phyloP scores from a whole-genome alignment of 768 basidiomycete genomes.

The Arthromyces matolae region DNA sequence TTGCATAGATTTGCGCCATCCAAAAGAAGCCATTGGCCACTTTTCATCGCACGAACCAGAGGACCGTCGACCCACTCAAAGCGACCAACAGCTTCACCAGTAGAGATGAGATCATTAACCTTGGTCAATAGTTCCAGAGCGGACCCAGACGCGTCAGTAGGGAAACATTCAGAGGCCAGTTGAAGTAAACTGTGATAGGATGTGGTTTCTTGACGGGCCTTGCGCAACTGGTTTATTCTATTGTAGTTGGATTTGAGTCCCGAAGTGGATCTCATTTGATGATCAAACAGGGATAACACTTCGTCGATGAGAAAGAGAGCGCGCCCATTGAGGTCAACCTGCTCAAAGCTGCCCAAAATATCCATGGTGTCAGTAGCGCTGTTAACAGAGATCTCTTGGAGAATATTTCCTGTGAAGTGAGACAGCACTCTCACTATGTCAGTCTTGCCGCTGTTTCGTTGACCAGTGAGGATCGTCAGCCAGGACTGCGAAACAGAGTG shows the following conservation, averaged over 20 bases:
- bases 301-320: slow-evolving; percentile 36
- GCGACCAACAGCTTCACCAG: slow-evolving; percentile 38
- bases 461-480: slow-evolving; percentile 87
- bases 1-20: slow-evolving; percentile 94
- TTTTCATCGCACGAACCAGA: slow-evolving; percentile 78
- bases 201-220: slow-evolving; percentile 15
- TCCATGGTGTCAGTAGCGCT: slow-evolving; percentile 90
- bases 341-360: slow-evolving; percentile 94
- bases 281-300: slow-evolving; percentile 35
- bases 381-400: slow-evolving; percentile 77
- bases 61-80: slow-evolving; percentile 98
- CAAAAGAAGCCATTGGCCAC: slow-evolving; percentile 86
- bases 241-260: slow-evolving; percentile 27
- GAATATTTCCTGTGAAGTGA: slow-evolving; percentile 57
- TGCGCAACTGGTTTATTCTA: slow-evolving; percentile 16
- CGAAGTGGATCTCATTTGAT: slow-evolving; percentile 30
- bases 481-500: slow-evolving; percentile 72
- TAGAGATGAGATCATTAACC: slow-evolving; percentile 19
- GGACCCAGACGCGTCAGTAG: slow-evolving; percentile 2
- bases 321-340: slow-evolving; percentile 59
- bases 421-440: slow-evolving; percentile 68
- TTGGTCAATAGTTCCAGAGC: slow-evolving; percentile 17
- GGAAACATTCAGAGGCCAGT: slow-evolving; percentile 14
- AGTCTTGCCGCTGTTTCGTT: slow-evolving; percentile 74
- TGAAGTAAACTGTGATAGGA: slow-evolving; percentile 11